Percentiles rank a stretch among this genome's conserved stretches.
Evolutionary conservation across 2,329 filamentous ascomycete species (phyloP).

Genomic region (Thielaviopsis punctulata): DNA sequence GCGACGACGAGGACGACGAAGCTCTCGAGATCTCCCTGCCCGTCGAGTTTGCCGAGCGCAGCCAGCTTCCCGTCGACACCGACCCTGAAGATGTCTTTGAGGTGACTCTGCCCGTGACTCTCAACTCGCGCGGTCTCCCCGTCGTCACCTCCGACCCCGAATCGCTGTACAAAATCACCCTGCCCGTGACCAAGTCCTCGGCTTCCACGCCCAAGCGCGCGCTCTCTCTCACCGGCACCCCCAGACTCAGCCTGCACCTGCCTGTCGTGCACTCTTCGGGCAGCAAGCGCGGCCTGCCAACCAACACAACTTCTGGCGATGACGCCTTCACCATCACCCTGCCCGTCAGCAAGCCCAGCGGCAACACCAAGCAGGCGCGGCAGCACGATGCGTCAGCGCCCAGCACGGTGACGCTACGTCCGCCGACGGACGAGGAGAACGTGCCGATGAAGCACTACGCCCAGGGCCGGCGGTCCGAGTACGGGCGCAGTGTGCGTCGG

Average conservation of each 20-base stretch:
- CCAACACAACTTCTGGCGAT: conserved; percentile 1
- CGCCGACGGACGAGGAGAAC: conserved; percentile 8
- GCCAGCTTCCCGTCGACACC: conserved; percentile 1
- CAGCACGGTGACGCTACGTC: conserved; percentile 7
- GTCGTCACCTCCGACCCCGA: conserved; percentile 8
- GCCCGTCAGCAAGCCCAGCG: not conserved
- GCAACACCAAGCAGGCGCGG: not conserved
- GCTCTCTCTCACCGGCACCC: conserved; percentile 1
- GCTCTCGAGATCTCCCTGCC: conserved; percentile 2
- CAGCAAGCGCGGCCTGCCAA: conserved; percentile 2
- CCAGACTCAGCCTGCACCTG: conserved; percentile 4
- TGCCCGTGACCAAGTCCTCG: conserved; percentile 4
- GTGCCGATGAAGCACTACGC: conserved; percentile 5
- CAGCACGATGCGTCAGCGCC: conserved; percentile 2
- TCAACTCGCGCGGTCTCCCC: conserved; percentile 8
- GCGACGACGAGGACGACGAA: not conserved
- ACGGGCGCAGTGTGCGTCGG: conserved; percentile 3
- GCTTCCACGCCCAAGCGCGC: conserved; percentile 3
- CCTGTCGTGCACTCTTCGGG: not conserved
- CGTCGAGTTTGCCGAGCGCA: conserved; percentile 3
- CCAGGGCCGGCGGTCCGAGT: conserved; percentile 1
- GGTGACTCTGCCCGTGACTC: conserved; percentile 10
- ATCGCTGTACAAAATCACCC: conserved; percentile 8
- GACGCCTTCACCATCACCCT: conserved; percentile 9
- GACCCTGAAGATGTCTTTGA: conserved; percentile 3